Conservation (phyloP, 192 early-diverging fungal species). For the Podila epigama region DNA sequence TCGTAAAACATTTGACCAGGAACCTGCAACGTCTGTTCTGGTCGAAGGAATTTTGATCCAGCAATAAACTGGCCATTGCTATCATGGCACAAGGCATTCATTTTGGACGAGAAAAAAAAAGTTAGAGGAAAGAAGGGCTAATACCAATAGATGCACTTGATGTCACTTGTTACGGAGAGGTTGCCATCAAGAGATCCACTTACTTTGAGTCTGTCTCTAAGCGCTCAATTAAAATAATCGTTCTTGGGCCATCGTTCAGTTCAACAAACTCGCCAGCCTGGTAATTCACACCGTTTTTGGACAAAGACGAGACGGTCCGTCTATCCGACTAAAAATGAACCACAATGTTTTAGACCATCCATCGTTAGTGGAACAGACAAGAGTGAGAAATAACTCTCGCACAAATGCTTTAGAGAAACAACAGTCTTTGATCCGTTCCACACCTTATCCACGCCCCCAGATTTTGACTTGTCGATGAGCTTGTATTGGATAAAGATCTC, state of each 20-base stretch:
- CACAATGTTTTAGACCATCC: not conserved
- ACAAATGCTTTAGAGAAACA: not conserved
- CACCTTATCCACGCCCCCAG: constrained; percentile 15
- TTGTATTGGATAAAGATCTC: constrained; percentile 29
- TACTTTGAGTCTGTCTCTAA: constrained; percentile 40
- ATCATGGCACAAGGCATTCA: not conserved
- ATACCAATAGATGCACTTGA: not conserved
- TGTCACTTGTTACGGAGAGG: no score
- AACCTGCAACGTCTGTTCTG: constrained; percentile 43
- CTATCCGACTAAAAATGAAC: constrained; percentile 10
- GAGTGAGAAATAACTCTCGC: not conserved
- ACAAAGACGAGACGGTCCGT: constrained; percentile 4
- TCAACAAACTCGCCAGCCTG: constrained; percentile 37
- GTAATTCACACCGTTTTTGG: constrained; percentile 13
- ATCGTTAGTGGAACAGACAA: no score
- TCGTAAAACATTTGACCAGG: constrained; percentile 46
- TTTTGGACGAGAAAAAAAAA: not conserved
- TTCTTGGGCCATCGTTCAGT: constrained; percentile 16
- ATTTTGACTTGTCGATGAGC: constrained; percentile 21
- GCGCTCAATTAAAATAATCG: constrained; percentile 36
- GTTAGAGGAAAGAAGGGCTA: not conserved
- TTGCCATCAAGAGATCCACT: no score
- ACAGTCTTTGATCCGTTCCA: not conserved
- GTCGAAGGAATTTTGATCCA: constrained; percentile 45
- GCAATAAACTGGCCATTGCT: constrained; percentile 25